A percentile compares a stretch with the other conserved stretches of the same genome.
Evolutionary conservation across 352 stramenopile genomes (phyloP).

Genomic region (Globisporangium nodosum): DNA sequence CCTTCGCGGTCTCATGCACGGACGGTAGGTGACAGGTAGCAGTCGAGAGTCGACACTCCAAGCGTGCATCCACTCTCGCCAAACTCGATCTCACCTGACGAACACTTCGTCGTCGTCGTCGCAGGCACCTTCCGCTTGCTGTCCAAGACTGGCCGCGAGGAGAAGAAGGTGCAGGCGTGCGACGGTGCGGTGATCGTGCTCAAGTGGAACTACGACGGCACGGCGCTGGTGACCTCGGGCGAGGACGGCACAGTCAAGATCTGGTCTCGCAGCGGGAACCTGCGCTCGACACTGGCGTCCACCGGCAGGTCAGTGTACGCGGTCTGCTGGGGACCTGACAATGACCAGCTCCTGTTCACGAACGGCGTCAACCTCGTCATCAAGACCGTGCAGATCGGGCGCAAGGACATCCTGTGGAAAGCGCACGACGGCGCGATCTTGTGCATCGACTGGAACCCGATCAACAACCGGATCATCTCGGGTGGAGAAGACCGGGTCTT

Average conservation of each 20-base stretch:
- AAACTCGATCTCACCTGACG: background rate
- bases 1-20: conserved; percentile 87
- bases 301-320: conserved; percentile 82
- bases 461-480: conserved; percentile 89
- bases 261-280: conserved; percentile 83
- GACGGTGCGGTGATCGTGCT: conserved; percentile 87
- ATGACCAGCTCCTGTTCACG: conserved; percentile 87
- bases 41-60: background rate
- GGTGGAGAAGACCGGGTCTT: conserved; percentile 93
- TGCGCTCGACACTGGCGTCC: conserved; percentile 84
- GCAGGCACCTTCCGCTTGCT: conserved; percentile 84
- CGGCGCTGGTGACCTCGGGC: conserved; percentile 84
- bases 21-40: conserved; percentile 35
- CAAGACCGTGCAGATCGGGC: conserved; percentile 88
- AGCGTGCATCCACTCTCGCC: background rate
- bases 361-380: conserved; percentile 87
- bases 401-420: conserved; percentile 88
- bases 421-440: conserved; percentile 89
- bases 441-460: conserved; percentile 91
- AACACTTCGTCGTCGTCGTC: background rate
- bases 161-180: conserved; percentile 88
- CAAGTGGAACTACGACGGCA: conserved; percentile 92
- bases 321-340: conserved; percentile 89
- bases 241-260: conserved; percentile 94
- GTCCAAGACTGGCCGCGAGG: conserved; percentile 85